Base-by-base conservation (phyloP, 257 asterid species). In the Euphrasia confusa region DNA sequence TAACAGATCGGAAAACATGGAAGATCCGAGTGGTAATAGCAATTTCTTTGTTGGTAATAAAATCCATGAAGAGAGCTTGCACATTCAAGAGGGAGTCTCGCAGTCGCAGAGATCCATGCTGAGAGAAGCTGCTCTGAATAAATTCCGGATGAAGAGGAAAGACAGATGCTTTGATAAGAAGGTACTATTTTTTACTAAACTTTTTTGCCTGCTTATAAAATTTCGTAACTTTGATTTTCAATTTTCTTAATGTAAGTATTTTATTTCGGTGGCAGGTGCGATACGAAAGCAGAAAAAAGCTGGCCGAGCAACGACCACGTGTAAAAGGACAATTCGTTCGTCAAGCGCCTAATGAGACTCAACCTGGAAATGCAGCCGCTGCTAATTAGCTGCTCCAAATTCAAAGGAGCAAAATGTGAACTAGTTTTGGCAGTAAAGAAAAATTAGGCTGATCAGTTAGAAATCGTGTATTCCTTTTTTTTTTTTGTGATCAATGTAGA, bases 301-400 rank as follows among this genome's bases (percentile, higher is more conserved):
- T 93, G 60, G 99, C 99, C 4, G 96, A 89, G 84, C 91, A 87
- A 76, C 94, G 99, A 2, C 99, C 99, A 4, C 84, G 99, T 9
- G 87, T 93, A 14, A 93, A 89, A 60, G 99, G 99, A 13, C 99
- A 93, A 73, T 93, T 93, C 73, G 96, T 93, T 70, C 94, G 99
- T 26, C 97, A 84, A 60, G 60, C 62, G 54, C 75, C 75, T 7
- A 60, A 57, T 15, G 87, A 87, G 39, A 55, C 78, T 59, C 82
- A 78, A 55, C 61, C 82, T 0, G 82, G 70, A 42, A 77, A 77
- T 71, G 66, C 76, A 58, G 67, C 73, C 28, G 71, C 72, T 65
- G 72, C 71, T 65, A 62, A 81, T 64, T 71, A 72, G 54, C 68
- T 44, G 55, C 66, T 72, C 48, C 11, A 63, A 33, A 70, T 74